Evolutionary conservation across 192 early-diverging fungal species (phyloP).

Genomic region (Coemansia sp.): DNA sequence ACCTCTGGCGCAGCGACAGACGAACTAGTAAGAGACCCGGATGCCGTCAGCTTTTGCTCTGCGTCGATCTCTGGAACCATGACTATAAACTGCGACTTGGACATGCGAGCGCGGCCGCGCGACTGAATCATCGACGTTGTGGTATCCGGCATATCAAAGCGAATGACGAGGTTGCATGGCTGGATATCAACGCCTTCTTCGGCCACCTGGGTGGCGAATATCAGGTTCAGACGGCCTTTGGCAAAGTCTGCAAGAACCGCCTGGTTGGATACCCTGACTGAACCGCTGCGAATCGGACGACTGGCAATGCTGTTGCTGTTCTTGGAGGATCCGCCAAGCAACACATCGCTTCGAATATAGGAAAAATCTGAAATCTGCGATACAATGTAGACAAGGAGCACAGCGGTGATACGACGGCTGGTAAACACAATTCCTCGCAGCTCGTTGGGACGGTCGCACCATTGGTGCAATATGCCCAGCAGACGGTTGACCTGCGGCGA

Average conservation of each 20-base stretch:
- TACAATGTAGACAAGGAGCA: conserved; percentile 58
- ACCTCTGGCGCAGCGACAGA: not conserved
- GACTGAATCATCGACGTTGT: conserved; percentile 85
- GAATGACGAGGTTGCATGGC: conserved; percentile 84
- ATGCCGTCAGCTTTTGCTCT: not conserved
- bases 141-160: conserved; percentile 79
- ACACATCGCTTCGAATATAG: conserved; percentile 42
- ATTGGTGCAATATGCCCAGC: conserved; percentile 63
- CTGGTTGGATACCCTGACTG: conserved; percentile 29
- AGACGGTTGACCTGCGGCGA: conserved; percentile 75
- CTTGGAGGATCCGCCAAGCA: conserved; percentile 43
- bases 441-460: conserved; percentile 39
- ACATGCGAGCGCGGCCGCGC: conserved; percentile 80
- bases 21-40: not conserved
- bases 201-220: conserved; percentile 91
- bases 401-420: conserved; percentile 70
- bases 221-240: conserved; percentile 67
- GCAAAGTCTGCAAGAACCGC: conserved; percentile 69
- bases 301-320: conserved; percentile 14
- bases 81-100: conserved; percentile 73
- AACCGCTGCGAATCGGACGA: conserved; percentile 41
- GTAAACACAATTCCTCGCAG: conserved; percentile 93
- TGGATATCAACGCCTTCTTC: conserved; percentile 96
- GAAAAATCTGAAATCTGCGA: conserved; percentile 57
- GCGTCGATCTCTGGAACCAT: conserved; percentile 58